These are phyloP conservation scores for Talaromyces sp. DNA, from an alignment of 2,329 filamentous ascomycete genomes.

Conservation along the genomic window DNA sequence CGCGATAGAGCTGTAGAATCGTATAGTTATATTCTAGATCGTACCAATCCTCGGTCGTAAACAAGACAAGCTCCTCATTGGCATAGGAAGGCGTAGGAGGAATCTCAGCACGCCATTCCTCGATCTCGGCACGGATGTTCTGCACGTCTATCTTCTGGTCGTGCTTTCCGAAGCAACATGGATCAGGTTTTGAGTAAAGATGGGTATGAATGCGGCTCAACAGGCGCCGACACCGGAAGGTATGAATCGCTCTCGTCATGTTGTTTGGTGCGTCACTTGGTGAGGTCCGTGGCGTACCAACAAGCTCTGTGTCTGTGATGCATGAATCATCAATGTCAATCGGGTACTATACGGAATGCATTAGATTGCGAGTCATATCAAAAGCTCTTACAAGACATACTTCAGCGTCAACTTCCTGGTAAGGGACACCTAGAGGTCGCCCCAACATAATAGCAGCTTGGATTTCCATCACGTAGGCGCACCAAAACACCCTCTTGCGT, in stretches of 20 bases:
- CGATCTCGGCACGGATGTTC: slow-evolving; percentile 8
- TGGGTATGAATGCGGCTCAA: slow-evolving; percentile 20
- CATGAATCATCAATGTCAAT: slow-evolving; percentile 33
- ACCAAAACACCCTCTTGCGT: slow-evolving; percentile 31
- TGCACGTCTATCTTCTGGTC: neutral
- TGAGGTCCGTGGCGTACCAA: slow-evolving; percentile 23
- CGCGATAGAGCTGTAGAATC: slow-evolving; percentile 40
- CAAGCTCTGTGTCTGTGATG: slow-evolving; percentile 27
- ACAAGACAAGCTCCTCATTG: slow-evolving; percentile 26
- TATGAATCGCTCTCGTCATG: slow-evolving; percentile 22
- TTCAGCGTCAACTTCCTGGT: slow-evolving; percentile 33
- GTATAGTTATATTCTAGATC: slow-evolving; percentile 41
- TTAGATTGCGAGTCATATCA: neutral
- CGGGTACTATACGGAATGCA: slow-evolving; percentile 26
- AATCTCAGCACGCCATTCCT: slow-evolving; percentile 1
- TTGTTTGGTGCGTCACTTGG: slow-evolving; percentile 17
- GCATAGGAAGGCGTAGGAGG: neutral
- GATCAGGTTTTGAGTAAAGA: slow-evolving; percentile 11
- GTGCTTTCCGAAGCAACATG: neutral
- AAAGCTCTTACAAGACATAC: slow-evolving; percentile 12
- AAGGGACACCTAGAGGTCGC: slow-evolving; percentile 29
- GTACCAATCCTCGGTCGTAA: slow-evolving; percentile 42
- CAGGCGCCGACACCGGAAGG: slow-evolving; percentile 21
- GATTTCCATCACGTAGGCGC: slow-evolving; percentile 29
- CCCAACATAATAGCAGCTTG: slow-evolving; percentile 28